Conservation (phyloP, 208 protist species). For the Acanthamoeba triangularis region DNA sequence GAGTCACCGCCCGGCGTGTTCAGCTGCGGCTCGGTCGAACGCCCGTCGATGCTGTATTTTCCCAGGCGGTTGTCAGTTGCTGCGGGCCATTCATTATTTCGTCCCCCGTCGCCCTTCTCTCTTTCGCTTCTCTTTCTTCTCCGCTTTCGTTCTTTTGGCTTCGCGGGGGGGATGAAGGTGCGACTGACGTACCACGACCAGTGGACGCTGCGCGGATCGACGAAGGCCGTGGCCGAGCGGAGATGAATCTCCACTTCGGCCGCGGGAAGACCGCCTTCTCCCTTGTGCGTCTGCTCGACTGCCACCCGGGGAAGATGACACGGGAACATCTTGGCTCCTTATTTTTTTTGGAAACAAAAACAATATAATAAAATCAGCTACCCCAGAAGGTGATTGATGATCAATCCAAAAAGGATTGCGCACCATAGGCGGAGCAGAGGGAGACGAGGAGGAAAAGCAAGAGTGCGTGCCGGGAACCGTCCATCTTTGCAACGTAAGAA, state of each 20-base stretch:
- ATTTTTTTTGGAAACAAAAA: no score
- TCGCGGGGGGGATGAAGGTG: not conserved
- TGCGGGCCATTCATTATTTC: not conserved
- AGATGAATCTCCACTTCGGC: not conserved
- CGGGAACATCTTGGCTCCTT: not conserved
- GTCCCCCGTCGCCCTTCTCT: no score
- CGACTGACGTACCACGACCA: not conserved
- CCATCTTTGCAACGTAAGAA: not conserved
- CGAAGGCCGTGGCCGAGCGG: not conserved
- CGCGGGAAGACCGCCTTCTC: not conserved
- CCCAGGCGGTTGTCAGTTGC: not conserved
- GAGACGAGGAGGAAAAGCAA: not conserved
- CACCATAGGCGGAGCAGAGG: not conserved
- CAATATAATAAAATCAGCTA: not conserved
- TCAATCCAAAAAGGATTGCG: not conserved
- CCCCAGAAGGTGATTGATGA: no score
- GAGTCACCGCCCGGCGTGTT: constrained; percentile 17
- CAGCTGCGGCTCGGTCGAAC: not conserved
- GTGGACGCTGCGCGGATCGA: constrained; percentile 10
- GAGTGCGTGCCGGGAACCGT: not conserved
- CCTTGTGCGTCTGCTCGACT: not conserved
- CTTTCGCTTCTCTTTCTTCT: not conserved
- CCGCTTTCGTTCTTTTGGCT: not conserved
- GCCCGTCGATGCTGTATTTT: not conserved
- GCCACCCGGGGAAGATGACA: not conserved